Conservation (phyloP, 148 eudicot species). For the Nepenthes mirabilis region DNA sequence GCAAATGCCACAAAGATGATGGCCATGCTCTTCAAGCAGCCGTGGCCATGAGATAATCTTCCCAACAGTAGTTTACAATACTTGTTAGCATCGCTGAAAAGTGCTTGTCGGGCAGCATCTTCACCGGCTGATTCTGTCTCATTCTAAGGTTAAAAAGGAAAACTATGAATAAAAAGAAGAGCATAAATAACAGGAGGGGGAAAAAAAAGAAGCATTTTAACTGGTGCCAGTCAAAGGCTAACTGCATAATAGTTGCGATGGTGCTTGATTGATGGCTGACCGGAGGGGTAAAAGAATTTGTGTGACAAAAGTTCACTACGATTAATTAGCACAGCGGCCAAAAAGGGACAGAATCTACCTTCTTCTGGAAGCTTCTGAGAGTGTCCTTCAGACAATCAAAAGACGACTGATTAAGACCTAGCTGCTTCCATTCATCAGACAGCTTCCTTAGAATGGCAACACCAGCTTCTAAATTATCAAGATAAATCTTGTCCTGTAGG, state of each 20-base stretch:
- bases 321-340: not conserved
- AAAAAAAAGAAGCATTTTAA: no score
- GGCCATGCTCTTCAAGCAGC: slow-evolving; percentile 42
- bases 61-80: slow-evolving; percentile 45
- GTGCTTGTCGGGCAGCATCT: slow-evolving; percentile 26
- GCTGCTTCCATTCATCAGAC: slow-evolving; percentile 38
- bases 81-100: slow-evolving; percentile 53
- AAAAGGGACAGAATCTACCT: slow-evolving; percentile 25
- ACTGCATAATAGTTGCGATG: not conserved
- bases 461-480: slow-evolving; percentile 54
- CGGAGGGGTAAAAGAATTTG: not conserved
- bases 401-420: slow-evolving; percentile 31
- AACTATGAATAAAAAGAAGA: not conserved
- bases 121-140: slow-evolving; percentile 43
- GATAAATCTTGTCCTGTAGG: slow-evolving; percentile 50
- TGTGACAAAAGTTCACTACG: no score
- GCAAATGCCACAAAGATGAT: slow-evolving; percentile 25
- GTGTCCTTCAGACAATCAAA: slow-evolving; percentile 38
- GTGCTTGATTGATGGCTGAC: not conserved
- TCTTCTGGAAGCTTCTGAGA: slow-evolving; percentile 47
- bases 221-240: no score
- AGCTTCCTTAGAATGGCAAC: slow-evolving; percentile 49
- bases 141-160: slow-evolving; percentile 21
- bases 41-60: slow-evolving; percentile 50
- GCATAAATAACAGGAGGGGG: not conserved